Base-by-base conservation (phyloP, 768 basidiomycete genomes). In the Tylopilus sp. region DNA sequence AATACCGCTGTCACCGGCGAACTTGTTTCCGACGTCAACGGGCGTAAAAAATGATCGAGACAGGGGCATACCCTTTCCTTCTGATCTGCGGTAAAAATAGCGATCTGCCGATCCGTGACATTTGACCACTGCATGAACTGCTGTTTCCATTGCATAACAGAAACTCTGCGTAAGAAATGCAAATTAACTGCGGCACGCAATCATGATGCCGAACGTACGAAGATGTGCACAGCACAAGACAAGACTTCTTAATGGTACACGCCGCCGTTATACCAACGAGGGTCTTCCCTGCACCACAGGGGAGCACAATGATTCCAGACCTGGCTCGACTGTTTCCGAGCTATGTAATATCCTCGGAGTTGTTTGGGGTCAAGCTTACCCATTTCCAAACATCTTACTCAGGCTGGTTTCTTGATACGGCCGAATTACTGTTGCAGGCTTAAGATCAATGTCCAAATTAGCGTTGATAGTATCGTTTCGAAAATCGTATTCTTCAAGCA, bases 371-470 rank as follows among this genome's bases (percentile, higher is more conserved):
- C 4, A 25, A 13, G 58, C 79, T 49, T 70, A 93, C 91, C 94
- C 97, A 69, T 99, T 98, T 48, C 97, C 96, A 71, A 99, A 99
- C 97, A 99, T 99, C 74, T 99, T 99, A 60, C 92, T 94, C 38
- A 99, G 75, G 67, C 91, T 94, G 48, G 97, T 99, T 73, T 98
- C 96, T 71, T 99, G 97, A 72, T 99, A 99, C 14, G 97, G 93
- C 50, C 97, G 82, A 66, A 99, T 97, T 56, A 96, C 89, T 3
- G 97, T 98, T 31, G 93, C 89, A 3, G 97, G 97, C 69, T 99
- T 99, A 49, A 99, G 82, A 71, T 99, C 97, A 52, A 99, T 99
- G 66, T 99, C 97, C 41, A 99, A 79, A 71, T 98, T 96, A 26
- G 97, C 83, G 66, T 99, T 99, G 60, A 94, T 75, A 0, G 91